phyloP scores from a whole-genome alignment of 2,329 filamentous ascomycete species.

The Graphium sp. region DNA sequence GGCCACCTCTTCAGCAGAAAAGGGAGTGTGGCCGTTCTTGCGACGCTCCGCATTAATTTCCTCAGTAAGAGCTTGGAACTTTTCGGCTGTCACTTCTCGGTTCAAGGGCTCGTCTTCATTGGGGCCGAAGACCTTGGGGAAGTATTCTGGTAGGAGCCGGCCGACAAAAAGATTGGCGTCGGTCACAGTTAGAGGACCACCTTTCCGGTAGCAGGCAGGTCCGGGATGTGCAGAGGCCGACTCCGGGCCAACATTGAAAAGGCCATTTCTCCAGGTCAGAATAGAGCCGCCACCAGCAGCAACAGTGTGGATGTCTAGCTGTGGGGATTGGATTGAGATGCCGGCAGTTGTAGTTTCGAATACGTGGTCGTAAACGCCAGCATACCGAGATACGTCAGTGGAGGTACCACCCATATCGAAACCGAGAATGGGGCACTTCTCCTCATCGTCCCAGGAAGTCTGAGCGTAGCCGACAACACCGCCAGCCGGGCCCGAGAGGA shows the following conservation, averaged over 20 bases:
- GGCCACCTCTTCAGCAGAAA: conserved; percentile 17
- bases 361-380: conserved; percentile 20
- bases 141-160: conserved; percentile 42
- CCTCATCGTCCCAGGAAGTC: conserved; percentile 1
- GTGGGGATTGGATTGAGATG: conserved; percentile 61
- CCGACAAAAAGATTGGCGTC: conserved; percentile 57
- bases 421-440: background rate
- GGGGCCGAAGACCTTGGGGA: conserved; percentile 56
- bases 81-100: conserved; percentile 18
- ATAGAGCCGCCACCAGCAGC: conserved; percentile 59
- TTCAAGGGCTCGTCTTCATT: conserved; percentile 41
- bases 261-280: conserved; percentile 53
- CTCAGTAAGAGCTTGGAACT: conserved; percentile 21
- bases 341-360: conserved; percentile 69
- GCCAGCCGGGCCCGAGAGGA: conserved; percentile 60
- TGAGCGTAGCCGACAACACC: conserved; percentile 44
- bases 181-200: conserved; percentile 53
- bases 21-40: conserved; percentile 10
- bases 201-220: conserved; percentile 58
- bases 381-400: conserved; percentile 58
- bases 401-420: conserved; percentile 41
- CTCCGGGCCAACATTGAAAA: conserved; percentile 59
- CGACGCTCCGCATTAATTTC: conserved; percentile 20
- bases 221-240: conserved; percentile 55
- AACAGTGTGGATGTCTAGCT: conserved; percentile 70